Conservation (phyloP, 2,329 filamentous ascomycete species). For the Ophiostoma quercus region DNA sequence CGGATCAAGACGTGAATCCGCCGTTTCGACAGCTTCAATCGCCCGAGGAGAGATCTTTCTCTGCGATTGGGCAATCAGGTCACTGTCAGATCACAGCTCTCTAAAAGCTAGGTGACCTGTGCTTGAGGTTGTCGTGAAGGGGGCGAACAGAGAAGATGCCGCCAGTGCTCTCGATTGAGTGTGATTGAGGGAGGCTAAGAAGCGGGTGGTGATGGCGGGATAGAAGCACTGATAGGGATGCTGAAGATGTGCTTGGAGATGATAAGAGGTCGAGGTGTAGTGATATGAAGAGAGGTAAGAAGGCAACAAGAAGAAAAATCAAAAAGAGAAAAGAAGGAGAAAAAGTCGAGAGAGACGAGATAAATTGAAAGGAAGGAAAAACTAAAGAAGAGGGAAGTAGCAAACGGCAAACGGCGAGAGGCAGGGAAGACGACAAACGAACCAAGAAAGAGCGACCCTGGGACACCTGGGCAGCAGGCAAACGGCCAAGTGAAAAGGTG, state of each 20-base stretch:
- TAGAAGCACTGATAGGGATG: background rate
- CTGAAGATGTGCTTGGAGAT: background rate
- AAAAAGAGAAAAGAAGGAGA: background rate
- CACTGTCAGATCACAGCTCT: background rate
- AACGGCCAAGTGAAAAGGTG: background rate
- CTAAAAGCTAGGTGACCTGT: background rate
- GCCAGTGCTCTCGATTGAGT: conserved; percentile 8
- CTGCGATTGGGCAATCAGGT: background rate
- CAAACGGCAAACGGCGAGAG: background rate
- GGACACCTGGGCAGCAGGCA: background rate
- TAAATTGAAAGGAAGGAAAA: background rate
- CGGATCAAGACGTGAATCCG: background rate
- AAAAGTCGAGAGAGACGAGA: background rate
- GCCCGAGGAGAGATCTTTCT: background rate
- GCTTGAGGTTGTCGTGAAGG: background rate
- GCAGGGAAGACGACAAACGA: background rate
- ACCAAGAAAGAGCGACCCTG: conserved; percentile 1
- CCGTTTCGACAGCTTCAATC: background rate
- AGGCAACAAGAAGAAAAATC: background rate
- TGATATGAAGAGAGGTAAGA: background rate
- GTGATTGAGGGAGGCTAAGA: background rate
- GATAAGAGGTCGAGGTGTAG: background rate
- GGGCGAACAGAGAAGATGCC: background rate
- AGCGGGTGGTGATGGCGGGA: background rate
- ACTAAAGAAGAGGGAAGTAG: conserved; percentile 7